Percentiles rank a stretch among this genome's conserved stretches.
Conservation (phyloP, 1,139 yeast genomes). For the Yamadazyma atmosphaerica region DNA sequence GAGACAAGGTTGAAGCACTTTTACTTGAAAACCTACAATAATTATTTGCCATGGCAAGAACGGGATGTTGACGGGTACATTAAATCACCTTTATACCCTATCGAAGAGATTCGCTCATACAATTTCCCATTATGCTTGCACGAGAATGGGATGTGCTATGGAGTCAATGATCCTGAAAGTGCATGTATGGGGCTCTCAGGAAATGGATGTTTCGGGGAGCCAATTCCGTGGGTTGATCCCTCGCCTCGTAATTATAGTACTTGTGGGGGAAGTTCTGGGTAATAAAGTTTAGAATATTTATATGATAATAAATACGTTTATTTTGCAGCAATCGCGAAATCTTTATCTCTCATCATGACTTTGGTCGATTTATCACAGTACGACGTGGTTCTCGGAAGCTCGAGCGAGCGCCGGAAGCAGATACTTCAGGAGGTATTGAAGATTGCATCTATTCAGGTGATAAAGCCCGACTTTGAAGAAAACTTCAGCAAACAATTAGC, state of each 20-base stretch:
- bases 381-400: constrained; percentile 63
- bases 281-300: not conserved
- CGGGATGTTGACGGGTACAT: constrained; percentile 1
- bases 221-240: not conserved
- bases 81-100: not conserved
- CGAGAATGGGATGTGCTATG: constrained; percentile 1
- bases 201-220: not conserved
- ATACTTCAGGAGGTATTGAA: constrained; percentile 65
- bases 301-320: no score
- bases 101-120: not conserved
- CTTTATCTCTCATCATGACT: not conserved
- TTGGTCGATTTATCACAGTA: constrained; percentile 6
- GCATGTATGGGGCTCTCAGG: constrained; percentile 2
- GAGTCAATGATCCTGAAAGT: constrained; percentile 2
- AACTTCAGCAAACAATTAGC: constrained; percentile 59
- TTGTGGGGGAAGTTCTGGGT: constrained; percentile 1
- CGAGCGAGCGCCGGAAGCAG: constrained; percentile 78
- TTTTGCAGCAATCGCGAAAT: not conserved
- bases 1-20: not conserved
- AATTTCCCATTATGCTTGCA: not conserved
- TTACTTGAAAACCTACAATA: not conserved
- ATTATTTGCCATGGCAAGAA: constrained; percentile 2
- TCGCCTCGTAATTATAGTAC: not conserved
- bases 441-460: constrained; percentile 45
- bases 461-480: constrained; percentile 70